A percentile compares a stretch with the other conserved stretches of the same genome.
Evolutionary conservation across 2,329 filamentous ascomycete species (phyloP).

Genomic region (Arthrobotrys sphaeroides): DNA sequence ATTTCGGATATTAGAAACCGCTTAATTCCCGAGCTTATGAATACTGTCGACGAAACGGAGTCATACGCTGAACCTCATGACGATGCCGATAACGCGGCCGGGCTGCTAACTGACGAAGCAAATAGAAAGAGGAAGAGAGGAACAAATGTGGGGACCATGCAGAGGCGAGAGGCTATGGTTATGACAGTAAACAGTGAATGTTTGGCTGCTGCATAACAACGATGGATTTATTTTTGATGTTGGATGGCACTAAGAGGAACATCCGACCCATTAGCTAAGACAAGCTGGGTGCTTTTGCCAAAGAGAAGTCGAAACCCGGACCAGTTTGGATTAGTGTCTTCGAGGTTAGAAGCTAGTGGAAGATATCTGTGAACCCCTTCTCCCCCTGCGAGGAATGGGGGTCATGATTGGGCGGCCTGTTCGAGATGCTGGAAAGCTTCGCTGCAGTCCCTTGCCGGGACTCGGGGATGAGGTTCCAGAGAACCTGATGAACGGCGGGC

Average conservation of each 20-base stretch:
- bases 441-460: slow-evolving; percentile 40
- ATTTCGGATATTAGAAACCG: slow-evolving; percentile 17
- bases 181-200: slow-evolving; percentile 14
- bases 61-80: slow-evolving; percentile 39
- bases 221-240: slow-evolving; percentile 43
- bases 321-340: slow-evolving; percentile 38
- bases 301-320: slow-evolving; percentile 37
- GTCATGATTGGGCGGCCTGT: slow-evolving; percentile 41
- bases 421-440: slow-evolving; percentile 28
- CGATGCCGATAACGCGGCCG: slow-evolving; percentile 15
- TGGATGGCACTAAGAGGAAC: slow-evolving; percentile 42
- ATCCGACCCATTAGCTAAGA: slow-evolving; percentile 46
- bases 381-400: slow-evolving; percentile 24
- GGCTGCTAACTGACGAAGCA: background rate
- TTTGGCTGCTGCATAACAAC: slow-evolving; percentile 31
- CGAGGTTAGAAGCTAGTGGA: slow-evolving; percentile 41
- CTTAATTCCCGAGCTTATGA: slow-evolving; percentile 47
- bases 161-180: slow-evolving; percentile 3
- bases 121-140: no score
- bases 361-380: slow-evolving; percentile 23
- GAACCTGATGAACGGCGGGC: background rate
- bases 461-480: slow-evolving; percentile 19
- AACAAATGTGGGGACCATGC: slow-evolving; percentile 26
- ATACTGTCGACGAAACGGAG: slow-evolving; percentile 39
- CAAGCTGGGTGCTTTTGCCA: slow-evolving; percentile 38